These are phyloP conservation scores for Leccinellum rugosiceps DNA, from an alignment of 768 basidiomycete genomes.

Conservation along the genomic window DNA sequence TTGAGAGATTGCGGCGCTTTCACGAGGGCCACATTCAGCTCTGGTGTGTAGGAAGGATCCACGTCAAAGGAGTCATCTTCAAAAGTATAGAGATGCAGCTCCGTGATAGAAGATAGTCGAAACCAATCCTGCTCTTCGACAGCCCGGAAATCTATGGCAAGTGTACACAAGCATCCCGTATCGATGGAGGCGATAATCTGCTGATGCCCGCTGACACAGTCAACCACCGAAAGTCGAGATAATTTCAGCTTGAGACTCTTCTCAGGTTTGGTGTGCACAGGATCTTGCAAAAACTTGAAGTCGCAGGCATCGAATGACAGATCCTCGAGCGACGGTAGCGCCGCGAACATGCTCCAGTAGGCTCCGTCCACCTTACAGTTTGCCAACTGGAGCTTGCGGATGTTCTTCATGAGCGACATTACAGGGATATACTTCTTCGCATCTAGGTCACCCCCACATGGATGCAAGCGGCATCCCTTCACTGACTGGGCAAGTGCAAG, in stretches of 20 bases:
- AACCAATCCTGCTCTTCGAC: neutral
- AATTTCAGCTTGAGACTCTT: neutral
- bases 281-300: neutral
- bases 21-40: neutral
- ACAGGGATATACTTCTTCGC: neutral
- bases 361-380: neutral
- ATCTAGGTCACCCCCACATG: neutral
- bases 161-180: neutral
- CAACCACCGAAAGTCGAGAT: neutral
- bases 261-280: neutral
- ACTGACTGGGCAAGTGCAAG: no score
- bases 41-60: neutral
- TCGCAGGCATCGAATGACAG: neutral
- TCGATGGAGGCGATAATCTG: neutral
- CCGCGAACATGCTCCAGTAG: neutral
- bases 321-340: no score
- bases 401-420: neutral
- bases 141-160: neutral
- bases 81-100: neutral
- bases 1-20: neutral
- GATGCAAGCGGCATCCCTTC: no score
- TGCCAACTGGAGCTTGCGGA: no score
- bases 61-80: neutral
- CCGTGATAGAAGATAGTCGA: neutral
- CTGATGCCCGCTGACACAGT: neutral